Base-by-base conservation (phyloP, 2,329 filamentous ascomycete species). In the Lecanicillium sp. region DNA sequence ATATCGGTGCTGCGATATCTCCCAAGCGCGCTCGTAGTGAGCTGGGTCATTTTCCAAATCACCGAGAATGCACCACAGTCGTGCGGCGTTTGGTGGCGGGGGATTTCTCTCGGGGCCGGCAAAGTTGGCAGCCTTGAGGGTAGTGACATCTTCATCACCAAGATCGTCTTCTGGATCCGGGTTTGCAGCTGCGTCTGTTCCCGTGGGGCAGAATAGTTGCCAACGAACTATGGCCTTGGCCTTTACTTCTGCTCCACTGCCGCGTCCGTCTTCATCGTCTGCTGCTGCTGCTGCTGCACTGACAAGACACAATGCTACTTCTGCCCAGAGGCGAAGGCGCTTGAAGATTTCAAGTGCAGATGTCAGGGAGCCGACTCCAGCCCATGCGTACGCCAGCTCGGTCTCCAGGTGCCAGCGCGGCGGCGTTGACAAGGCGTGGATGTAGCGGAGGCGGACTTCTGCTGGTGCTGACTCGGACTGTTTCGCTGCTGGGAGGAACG, bases 261-360 rank as follows among this genome's bases (percentile, higher is more conserved):
- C 73, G 5, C 73, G 63, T 2, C 62, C 77, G 37, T 62, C 65
- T 42, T 68, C 65, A 37, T 62, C 65, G 41, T 68, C 65, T 37
- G 78, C 74, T 0, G 81, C 85, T 0, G 78, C 70, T 37, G 62
- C 67, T 15, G 64, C 75, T 33, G 57, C 69, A 55, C 63, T 71
- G 11, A 87, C 89, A 51, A 87, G 82, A 57, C 92, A 98, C 2
- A 98, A 70, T 0, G 92, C 90, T 4, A 89, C 87, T 62, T 98
- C 92, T 2, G 92, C 85, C 88, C 92, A 96, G 58, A 96, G 81
- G 41, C 88, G 80, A 14, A 98, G 66, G 3, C 92, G 76, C 62
- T 95, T 89, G 62, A 96, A 98, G 44, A 98, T 96, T 44, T 95
- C 92, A 2, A 98, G 73, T 0, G 92, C 92, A 1, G 89, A 94